phyloP scores from a whole-genome alignment of 2,329 filamentous ascomycete species.

The Xylaria hypoxylon region DNA sequence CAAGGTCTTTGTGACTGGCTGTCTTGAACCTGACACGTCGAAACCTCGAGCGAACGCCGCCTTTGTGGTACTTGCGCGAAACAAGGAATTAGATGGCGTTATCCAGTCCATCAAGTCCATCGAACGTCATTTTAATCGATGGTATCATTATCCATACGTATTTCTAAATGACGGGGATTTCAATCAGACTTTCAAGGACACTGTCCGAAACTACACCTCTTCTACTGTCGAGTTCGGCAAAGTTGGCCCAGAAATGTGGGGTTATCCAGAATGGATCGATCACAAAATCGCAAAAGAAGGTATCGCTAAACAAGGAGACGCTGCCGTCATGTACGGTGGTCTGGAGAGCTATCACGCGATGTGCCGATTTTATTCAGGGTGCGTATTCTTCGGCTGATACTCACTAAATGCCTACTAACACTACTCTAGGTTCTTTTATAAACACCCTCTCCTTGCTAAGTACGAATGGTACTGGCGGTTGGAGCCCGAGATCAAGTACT shows the following conservation, averaged over 20 bases:
- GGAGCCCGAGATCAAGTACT: constrained; percentile 99
- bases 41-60: constrained; percentile 90
- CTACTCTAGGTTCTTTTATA: constrained; percentile 85
- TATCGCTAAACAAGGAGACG: constrained; percentile 95
- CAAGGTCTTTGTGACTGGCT: constrained; percentile 94
- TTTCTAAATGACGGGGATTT: constrained; percentile 98
- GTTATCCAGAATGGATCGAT: constrained; percentile 96
- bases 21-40: constrained; percentile 81
- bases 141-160: constrained; percentile 98
- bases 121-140: constrained; percentile 98
- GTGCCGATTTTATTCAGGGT: constrained; percentile 99
- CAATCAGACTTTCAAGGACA: constrained; percentile 92
- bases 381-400: constrained; percentile 51
- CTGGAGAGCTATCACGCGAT: constrained; percentile 99
- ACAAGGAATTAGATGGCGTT: constrained; percentile 96
- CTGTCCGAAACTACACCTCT: constrained; percentile 90
- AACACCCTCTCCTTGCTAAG: constrained; percentile 92
- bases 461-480: constrained; percentile 99
- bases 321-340: constrained; percentile 98
- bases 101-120: constrained; percentile 98
- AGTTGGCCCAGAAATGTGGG: constrained; percentile 92
- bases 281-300: constrained; percentile 93
- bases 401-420: constrained; percentile 16
- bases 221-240: constrained; percentile 90
- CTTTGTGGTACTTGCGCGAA: constrained; percentile 94